These are phyloP conservation scores for Zangia roseola DNA, from an alignment of 768 basidiomycete species.

Conservation along the genomic window DNA sequence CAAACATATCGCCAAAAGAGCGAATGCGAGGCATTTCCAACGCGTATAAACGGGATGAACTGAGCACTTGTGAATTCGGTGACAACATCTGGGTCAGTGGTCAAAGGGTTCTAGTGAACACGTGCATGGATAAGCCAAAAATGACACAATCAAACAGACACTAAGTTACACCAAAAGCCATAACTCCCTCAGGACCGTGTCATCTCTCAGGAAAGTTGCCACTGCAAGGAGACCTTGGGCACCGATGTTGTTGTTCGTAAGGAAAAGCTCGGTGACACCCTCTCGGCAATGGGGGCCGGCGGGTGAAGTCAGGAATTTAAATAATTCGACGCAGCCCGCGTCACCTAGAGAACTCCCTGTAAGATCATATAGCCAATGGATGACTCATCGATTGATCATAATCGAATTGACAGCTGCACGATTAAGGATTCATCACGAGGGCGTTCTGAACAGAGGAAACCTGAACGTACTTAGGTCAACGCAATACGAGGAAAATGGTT, in stretches of 20 bases:
- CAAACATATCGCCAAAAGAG: conserved; percentile 50
- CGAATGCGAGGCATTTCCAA: conserved; percentile 52
- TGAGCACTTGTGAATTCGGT: conserved; percentile 50
- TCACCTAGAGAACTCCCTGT: conserved; percentile 58
- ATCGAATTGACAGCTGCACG: conserved; percentile 49
- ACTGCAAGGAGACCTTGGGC: conserved; percentile 56
- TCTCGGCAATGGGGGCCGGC: conserved; percentile 42
- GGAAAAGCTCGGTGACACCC: conserved; percentile 50
- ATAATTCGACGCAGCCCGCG: conserved; percentile 53
- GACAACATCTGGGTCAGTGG: conserved; percentile 36
- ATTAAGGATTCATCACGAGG: not conserved
- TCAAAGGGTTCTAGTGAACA: conserved; percentile 40
- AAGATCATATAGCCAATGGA: conserved; percentile 54
- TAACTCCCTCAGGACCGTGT: conserved; percentile 45
- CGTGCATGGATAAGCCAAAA: conserved; percentile 12
- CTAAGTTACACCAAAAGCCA: conserved; percentile 57
- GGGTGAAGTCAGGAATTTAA: conserved; percentile 51
- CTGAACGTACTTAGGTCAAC: conserved; percentile 27
- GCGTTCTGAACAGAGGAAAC: not conserved
- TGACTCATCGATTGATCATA: conserved; percentile 43
- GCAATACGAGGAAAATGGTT: conserved; percentile 31
- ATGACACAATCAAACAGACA: not conserved
- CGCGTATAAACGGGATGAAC: conserved; percentile 49
- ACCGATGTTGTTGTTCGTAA: conserved; percentile 58
- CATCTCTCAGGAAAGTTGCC: conserved; percentile 47